phyloP scores from a whole-genome alignment of 352 stramenopile genomes.

The Pythium aquatile region DNA sequence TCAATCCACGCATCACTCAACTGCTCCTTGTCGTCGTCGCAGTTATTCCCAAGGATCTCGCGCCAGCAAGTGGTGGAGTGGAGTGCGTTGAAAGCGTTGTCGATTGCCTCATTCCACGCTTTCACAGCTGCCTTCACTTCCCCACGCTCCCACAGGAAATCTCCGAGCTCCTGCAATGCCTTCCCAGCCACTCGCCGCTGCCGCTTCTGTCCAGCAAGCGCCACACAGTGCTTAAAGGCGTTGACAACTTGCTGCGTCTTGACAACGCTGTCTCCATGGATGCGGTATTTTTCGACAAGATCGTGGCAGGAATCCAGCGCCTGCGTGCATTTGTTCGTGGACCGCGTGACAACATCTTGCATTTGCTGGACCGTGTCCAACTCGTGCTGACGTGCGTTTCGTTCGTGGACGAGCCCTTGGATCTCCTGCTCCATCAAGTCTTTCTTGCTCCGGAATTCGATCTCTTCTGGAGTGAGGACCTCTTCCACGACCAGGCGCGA shows the following conservation, averaged over 20 bases:
- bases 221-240: slow-evolving; percentile 50
- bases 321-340: slow-evolving; percentile 66
- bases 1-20: slow-evolving; percentile 31
- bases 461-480: slow-evolving; percentile 54
- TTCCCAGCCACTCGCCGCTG: slow-evolving; percentile 58
- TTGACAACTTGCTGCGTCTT: slow-evolving; percentile 34
- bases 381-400: slow-evolving; percentile 12
- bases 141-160: slow-evolving; percentile 62
- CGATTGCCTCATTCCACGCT: slow-evolving; percentile 66
- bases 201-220: slow-evolving; percentile 60
- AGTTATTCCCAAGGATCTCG: slow-evolving; percentile 35
- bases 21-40: slow-evolving; percentile 18
- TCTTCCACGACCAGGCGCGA: slow-evolving; percentile 73
- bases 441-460: slow-evolving; percentile 49
- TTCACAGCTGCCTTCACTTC: slow-evolving; percentile 49
- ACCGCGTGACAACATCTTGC: slow-evolving; percentile 23
- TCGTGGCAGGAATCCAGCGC: slow-evolving; percentile 47
- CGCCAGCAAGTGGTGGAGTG: slow-evolving; percentile 50
- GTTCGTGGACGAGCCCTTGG: slow-evolving; percentile 25
- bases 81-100: slow-evolving; percentile 68
- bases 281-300: slow-evolving; percentile 45
- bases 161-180: slow-evolving; percentile 62
- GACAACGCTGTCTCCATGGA: slow-evolving; percentile 13
- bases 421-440: slow-evolving; percentile 43
- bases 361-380: slow-evolving; percentile 23